Conservation (phyloP, 2,329 filamentous ascomycete species). For the Hymenoscyphus albidus region DNA sequence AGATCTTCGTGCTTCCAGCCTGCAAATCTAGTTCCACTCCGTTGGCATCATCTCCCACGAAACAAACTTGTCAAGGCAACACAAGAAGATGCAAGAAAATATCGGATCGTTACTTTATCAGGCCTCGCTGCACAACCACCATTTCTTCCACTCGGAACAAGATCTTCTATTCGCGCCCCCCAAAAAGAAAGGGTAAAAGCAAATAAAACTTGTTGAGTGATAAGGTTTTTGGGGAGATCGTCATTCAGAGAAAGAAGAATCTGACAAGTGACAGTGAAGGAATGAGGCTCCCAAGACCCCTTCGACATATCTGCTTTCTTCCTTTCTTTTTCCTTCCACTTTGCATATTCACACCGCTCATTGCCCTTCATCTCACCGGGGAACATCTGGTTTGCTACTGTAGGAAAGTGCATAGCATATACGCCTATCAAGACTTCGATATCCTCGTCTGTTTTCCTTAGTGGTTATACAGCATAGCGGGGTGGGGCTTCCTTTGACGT, state of each 20-base stretch:
- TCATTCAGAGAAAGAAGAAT: background rate
- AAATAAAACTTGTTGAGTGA: background rate
- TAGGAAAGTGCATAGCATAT: background rate
- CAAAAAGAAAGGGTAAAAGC: constrained; percentile 3
- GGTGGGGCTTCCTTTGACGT: background rate
- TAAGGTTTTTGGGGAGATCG: background rate
- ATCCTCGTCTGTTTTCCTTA: background rate
- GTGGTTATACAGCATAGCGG: constrained; percentile 3
- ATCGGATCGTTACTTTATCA: constrained; percentile 7
- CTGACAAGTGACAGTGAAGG: background rate
- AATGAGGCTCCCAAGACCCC: background rate
- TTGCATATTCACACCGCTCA: constrained; percentile 1
- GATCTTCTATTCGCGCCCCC: background rate
- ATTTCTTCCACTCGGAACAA: background rate
- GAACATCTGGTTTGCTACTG: background rate
- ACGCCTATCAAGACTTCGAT: background rate
- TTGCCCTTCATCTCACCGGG: background rate
- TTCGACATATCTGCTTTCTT: background rate
- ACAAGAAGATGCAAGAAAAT: background rate
- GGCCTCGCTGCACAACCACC: constrained; percentile 7
- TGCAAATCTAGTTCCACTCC: constrained; percentile 15
- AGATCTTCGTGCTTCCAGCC: constrained; percentile 22
- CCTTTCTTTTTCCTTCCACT: background rate
- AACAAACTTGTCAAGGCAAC: constrained; percentile 3
- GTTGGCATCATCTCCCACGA: constrained; percentile 8